Percentiles rank a stretch among this genome's conserved stretches.
phyloP scores from a whole-genome alignment of 1,284 basidiomycete species.

The Ceratobasidium sp. region DNA sequence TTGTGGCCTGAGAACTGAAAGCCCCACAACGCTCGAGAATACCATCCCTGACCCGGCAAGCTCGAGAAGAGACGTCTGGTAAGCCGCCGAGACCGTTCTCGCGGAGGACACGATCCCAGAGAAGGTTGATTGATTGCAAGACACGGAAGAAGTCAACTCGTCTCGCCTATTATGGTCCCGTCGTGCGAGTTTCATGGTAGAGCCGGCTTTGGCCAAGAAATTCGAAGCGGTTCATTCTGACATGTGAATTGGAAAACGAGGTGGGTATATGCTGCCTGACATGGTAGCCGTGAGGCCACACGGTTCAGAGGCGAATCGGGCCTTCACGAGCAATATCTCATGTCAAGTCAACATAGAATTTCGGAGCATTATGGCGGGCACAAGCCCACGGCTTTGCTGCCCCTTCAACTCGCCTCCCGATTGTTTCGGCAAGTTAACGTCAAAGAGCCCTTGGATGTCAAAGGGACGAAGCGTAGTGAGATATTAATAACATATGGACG shows the following conservation, averaged over 20 bases:
- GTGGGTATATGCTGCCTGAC: background rate
- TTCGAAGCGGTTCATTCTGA: background rate
- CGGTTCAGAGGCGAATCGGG: too few species aligned
- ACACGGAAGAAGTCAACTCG: background rate
- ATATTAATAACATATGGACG: background rate
- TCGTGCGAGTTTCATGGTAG: background rate
- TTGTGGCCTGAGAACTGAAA: background rate
- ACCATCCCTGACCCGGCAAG: background rate
- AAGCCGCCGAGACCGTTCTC: background rate
- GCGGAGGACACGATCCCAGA: background rate
- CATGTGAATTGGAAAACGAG: background rate
- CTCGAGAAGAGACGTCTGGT: background rate
- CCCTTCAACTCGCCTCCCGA: background rate
- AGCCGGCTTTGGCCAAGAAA: background rate
- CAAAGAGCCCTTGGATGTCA: background rate
- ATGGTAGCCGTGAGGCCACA: background rate
- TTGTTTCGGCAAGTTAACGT: background rate
- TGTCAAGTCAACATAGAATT: background rate
- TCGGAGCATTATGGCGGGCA: background rate
- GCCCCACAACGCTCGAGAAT: background rate
- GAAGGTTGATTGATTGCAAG: background rate
- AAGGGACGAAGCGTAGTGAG: background rate
- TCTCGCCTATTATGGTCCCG: background rate
- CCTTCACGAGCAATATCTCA: background rate
- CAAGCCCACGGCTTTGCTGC: background rate